These are phyloP conservation scores for Striga asiatica DNA, from an alignment of 257 asterid species.

Conservation along the genomic window DNA sequence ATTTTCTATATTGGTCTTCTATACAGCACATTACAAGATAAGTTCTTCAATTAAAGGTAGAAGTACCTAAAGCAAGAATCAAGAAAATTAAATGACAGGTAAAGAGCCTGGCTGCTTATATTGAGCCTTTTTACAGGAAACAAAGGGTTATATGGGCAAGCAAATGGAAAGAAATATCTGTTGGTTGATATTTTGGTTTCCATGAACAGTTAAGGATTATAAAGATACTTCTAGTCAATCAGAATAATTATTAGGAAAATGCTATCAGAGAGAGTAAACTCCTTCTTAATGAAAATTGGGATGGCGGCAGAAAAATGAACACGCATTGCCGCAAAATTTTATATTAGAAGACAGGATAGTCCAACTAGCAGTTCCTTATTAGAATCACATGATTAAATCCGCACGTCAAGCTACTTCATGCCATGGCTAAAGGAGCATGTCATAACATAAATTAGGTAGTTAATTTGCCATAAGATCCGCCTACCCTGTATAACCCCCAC, in stretches of 20 bases:
- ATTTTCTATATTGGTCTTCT: not conserved
- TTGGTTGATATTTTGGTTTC: not conserved
- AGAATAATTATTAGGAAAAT: not conserved
- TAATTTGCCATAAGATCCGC: constrained; percentile 10
- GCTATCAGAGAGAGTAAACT: not conserved
- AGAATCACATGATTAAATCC: not conserved
- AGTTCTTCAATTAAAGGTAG: not conserved
- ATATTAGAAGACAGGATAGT: not conserved
- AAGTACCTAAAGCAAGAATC: not conserved
- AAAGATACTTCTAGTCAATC: too few species aligned
- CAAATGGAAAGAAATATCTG: not conserved
- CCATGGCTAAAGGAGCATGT: not conserved
- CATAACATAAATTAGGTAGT: not conserved
- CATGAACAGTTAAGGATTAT: not conserved
- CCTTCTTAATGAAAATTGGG: not conserved
- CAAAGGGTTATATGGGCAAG: not conserved
- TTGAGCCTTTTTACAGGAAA: constrained; percentile 1
- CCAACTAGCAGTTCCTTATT: not conserved
- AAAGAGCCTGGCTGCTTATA: not conserved
- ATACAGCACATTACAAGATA: not conserved
- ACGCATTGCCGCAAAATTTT: not conserved
- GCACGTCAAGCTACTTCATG: constrained; percentile 1
- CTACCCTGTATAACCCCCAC: constrained; percentile 98
- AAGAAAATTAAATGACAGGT: not conserved
- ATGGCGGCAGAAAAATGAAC: not conserved